A percentile compares a stretch with the other conserved stretches of the same genome.
These are phyloP conservation scores for Neocucurbitaria cava DNA, from an alignment of 2,329 filamentous ascomycete species.

Conservation along the genomic window DNA sequence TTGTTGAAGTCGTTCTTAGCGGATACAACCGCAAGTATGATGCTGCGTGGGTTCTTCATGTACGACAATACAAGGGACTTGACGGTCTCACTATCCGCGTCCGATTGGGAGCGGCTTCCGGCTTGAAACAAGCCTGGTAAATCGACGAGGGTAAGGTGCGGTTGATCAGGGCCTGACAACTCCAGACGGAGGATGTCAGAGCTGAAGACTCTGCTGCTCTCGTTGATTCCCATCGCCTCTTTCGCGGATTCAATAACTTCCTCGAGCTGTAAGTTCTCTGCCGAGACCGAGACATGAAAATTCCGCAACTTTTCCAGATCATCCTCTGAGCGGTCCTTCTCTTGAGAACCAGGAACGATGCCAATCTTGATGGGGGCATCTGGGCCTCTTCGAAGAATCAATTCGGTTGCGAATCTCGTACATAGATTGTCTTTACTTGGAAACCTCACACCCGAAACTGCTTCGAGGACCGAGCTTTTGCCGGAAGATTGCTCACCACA, in stretches of 20 bases:
- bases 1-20: conserved; percentile 59
- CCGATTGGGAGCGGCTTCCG: conserved; percentile 36
- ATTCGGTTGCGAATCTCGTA: conserved; percentile 67
- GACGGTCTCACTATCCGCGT: conserved; percentile 43
- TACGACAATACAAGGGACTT: conserved; percentile 57
- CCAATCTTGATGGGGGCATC: conserved; percentile 50
- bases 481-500: conserved; percentile 34
- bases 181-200: conserved; percentile 36
- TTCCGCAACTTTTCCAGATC: conserved; percentile 10
- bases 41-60: conserved; percentile 63
- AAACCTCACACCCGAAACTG: conserved; percentile 62
- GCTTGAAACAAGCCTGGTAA: conserved; percentile 51
- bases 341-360: conserved; percentile 40
- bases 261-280: conserved; percentile 11
- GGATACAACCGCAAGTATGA: conserved; percentile 61
- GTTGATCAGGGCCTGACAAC: conserved; percentile 25
- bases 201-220: conserved; percentile 21
- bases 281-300: conserved; percentile 6
- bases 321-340: conserved; percentile 2
- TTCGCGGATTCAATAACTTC: conserved; percentile 57
- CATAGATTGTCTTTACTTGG: conserved; percentile 62
- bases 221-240: conserved; percentile 55
- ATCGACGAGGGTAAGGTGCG: conserved; percentile 41
- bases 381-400: conserved; percentile 58
- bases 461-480: conserved; percentile 40